Conservation (phyloP, 2,329 filamentous ascomycete species). For the Cladosporium oxysporum region DNA sequence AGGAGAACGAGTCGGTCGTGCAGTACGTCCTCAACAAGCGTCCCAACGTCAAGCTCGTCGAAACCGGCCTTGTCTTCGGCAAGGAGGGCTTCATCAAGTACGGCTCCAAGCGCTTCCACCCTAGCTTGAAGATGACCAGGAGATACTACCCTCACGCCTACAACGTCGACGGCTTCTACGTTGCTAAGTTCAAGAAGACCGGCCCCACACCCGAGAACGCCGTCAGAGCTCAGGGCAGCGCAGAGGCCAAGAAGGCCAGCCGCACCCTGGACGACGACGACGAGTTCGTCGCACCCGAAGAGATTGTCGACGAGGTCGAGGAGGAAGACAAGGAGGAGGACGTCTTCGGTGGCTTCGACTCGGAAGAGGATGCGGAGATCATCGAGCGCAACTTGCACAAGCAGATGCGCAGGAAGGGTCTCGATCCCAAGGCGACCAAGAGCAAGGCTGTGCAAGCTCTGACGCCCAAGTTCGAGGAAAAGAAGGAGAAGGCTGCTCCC, state of each 20-base stretch:
- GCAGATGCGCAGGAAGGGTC: slow-evolving; percentile 48
- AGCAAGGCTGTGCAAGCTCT: slow-evolving; percentile 24
- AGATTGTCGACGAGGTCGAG: slow-evolving; percentile 54
- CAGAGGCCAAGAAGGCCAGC: slow-evolving; percentile 33
- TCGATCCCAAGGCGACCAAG: slow-evolving; percentile 46
- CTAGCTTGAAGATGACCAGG: slow-evolving; percentile 77
- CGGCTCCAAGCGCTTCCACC: slow-evolving; percentile 88
- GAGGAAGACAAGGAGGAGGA: slow-evolving; percentile 38
- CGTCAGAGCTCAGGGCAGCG: slow-evolving; percentile 43
- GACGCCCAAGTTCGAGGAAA: slow-evolving; percentile 14
- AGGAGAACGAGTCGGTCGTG: slow-evolving; percentile 92
- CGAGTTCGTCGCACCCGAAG: slow-evolving; percentile 25
- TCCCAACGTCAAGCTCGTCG: slow-evolving; percentile 20
- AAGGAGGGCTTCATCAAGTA: slow-evolving; percentile 89
- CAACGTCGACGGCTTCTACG: slow-evolving; percentile 98
- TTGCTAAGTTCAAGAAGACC: slow-evolving; percentile 94
- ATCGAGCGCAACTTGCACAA: slow-evolving; percentile 50
- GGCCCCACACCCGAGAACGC: slow-evolving; percentile 70
- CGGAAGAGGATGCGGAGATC: slow-evolving; percentile 51
- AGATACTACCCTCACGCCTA: slow-evolving; percentile 88
- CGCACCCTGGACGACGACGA: slow-evolving; percentile 60
- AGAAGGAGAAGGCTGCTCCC: neutral
- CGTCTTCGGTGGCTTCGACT: slow-evolving; percentile 53
- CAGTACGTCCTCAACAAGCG: slow-evolving; percentile 89
- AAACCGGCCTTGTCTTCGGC: slow-evolving; percentile 60